Base-by-base conservation (phyloP, 192 early-diverging fungal genomes). In the Entophlyctis luteolus region DNA sequence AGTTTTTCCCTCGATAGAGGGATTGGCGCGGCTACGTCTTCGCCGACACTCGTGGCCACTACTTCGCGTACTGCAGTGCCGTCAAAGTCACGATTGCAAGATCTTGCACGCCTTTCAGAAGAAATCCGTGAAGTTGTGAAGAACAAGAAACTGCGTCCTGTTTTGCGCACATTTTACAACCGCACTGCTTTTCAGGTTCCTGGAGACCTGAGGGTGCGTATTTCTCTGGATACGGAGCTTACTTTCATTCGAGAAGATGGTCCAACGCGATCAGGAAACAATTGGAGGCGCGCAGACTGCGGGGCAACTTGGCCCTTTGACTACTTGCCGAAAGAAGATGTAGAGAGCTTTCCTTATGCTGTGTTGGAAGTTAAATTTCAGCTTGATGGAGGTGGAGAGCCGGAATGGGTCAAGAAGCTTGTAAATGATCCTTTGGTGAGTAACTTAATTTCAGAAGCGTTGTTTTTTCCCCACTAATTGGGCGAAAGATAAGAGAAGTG, bases 161-260 rank as follows among this genome's bases (percentile, higher is more conserved):
- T 91, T 3, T 75, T 96, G 67, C 84, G 96, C 48, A 91, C 94
- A 0, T 91, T 94, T 65, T 98, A 98, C 81, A 96, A 96, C 76
- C 89, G 97, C 59, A 96, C 94, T 12, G 95, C 97, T 6, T 99
- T 99, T 81, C 97, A 99, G 75, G 80, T 98, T 25, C 97, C 97
- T 3, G 94, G 91, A 23, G 95, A 99, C 79, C 86, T 92, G 6
- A 83, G 90, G 22, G 89, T 98, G 49, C 87, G 97, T 42, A 88
- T 99, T 23, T 94, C 93, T 22, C 80, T 99, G 2, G 97, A 99
- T 75, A 94, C 95, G 0, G 93, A 99, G 67, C 77, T 99, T 46
- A 89, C 90, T 50, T 91, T 98, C 84, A 90, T 96, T 65, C 93
- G 97, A 31, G 97, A 99, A 71, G 97, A 99, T 77, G 76, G 73